Conservation (phyloP, 345 rosid species). For the Populus nigra region DNA sequence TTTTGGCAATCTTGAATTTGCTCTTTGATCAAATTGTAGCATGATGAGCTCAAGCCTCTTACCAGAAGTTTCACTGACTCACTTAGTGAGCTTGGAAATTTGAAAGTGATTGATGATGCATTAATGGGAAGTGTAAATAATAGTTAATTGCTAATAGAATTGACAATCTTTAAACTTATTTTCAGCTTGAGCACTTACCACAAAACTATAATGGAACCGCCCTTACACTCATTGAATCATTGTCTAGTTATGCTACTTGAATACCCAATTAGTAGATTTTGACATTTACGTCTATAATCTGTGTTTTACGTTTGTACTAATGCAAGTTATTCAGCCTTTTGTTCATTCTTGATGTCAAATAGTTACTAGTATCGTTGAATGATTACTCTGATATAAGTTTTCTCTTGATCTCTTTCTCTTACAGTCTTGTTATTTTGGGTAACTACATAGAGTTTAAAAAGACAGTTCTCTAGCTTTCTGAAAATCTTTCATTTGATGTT, state of each 20-base stretch:
- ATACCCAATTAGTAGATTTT: background rate
- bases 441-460: conserved; percentile 82
- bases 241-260: conserved; percentile 59
- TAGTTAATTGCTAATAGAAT: background rate
- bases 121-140: background rate
- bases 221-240: conserved; percentile 82
- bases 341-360: background rate
- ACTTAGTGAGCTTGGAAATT: conserved; percentile 92
- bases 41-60: conserved; percentile 92
- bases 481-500: conserved; percentile 69
- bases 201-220: conserved; percentile 83
- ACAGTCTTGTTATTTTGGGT: conserved; percentile 88
- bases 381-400: conserved; percentile 6
- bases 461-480: conserved; percentile 83
- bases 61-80: conserved; percentile 83
- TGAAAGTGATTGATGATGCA: conserved; percentile 46
- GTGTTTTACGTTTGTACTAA: background rate
- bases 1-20: conserved; percentile 6
- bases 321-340: background rate
- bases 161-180: conserved; percentile 28
- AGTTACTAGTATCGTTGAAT: background rate
- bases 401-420: conserved; percentile 11
- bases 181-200: conserved; percentile 89
- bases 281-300: background rate
- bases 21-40: conserved; percentile 41